These are phyloP conservation scores for Curvularia sp. DNA, from an alignment of 2,329 filamentous ascomycete genomes.

Conservation along the genomic window DNA sequence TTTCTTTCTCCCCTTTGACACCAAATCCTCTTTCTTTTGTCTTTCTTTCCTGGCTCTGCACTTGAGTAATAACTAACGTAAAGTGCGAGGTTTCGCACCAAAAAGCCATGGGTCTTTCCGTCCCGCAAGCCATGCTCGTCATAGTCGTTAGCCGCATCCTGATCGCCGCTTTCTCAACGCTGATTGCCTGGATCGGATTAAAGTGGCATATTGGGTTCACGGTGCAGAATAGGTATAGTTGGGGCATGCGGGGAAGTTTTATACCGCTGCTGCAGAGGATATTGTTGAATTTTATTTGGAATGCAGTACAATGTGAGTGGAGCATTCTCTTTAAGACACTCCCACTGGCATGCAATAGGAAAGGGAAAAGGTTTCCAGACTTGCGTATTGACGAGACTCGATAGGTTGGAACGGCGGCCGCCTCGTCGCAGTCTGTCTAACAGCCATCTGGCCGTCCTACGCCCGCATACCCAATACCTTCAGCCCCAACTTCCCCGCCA, in stretches of 20 bases:
- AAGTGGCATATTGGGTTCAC: slow-evolving; percentile 61
- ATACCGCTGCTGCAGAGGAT: slow-evolving; percentile 58
- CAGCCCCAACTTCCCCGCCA: slow-evolving; percentile 43
- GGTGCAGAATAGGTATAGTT: slow-evolving; percentile 58
- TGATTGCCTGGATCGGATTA: slow-evolving; percentile 58
- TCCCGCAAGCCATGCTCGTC: slow-evolving; percentile 57
- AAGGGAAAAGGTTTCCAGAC: background rate
- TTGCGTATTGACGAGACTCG: background rate
- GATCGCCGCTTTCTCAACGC: slow-evolving; percentile 53
- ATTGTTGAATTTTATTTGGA: slow-evolving; percentile 61
- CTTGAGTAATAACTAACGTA: background rate
- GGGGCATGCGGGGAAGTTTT: slow-evolving; percentile 59
- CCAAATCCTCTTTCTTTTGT: background rate
- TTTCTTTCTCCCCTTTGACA: background rate
- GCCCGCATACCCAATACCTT: slow-evolving; percentile 46
- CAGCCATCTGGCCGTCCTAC: slow-evolving; percentile 48
- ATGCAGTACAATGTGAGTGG: slow-evolving; percentile 55
- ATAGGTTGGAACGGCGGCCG: slow-evolving; percentile 49
- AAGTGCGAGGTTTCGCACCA: background rate
- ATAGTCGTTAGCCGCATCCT: slow-evolving; percentile 55
- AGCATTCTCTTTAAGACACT: background rate
- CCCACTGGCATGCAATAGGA: background rate
- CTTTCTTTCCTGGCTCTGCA: background rate
- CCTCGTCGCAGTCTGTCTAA: slow-evolving; percentile 44
- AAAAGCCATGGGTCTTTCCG: slow-evolving; percentile 55